A percentile compares a stretch with the other conserved stretches of the same genome.
phyloP scores from a whole-genome alignment of 164 flowering plant species.

The Hamamelis virginiana region DNA sequence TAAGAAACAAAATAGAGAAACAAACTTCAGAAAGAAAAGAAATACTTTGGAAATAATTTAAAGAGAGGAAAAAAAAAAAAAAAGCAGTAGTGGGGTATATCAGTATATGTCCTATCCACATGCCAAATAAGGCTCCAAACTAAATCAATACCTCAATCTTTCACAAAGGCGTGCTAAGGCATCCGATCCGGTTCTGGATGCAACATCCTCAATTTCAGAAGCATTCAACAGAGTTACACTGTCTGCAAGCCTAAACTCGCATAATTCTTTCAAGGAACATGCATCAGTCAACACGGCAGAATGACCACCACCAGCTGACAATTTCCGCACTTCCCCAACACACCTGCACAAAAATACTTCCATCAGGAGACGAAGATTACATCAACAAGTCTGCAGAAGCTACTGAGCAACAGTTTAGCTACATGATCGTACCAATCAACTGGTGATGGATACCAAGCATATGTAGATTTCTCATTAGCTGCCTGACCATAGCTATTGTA shows the following conservation, averaged over 20 bases:
- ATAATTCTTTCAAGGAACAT: constrained; percentile 84
- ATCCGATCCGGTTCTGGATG: constrained; percentile 84
- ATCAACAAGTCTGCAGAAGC: neutral
- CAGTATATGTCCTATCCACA: neutral
- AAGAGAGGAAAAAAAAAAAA: neutral
- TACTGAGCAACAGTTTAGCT: neutral
- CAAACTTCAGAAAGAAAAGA: neutral
- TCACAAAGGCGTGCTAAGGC: constrained; percentile 93
- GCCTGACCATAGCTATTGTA: constrained; percentile 97
- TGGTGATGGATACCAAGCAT: constrained; percentile 98
- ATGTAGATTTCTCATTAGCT: constrained; percentile 76
- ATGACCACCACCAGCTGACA: constrained; percentile 99
- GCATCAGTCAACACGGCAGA: constrained; percentile 97
- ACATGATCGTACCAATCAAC: constrained; percentile 82
- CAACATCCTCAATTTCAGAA: constrained; percentile 73
- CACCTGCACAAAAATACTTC: constrained; percentile 55
- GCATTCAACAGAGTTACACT: constrained; percentile 66
- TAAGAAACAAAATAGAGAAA: neutral
- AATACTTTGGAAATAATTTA: neutral
- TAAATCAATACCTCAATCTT: constrained; percentile 65
- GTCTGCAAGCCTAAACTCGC: constrained; percentile 92
- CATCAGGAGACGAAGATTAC: constrained; percentile 4
- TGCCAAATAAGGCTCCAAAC: neutral
- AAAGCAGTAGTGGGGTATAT: too few species aligned
- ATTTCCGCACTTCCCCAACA: constrained; percentile 83